Conservation (phyloP, 208 protist species). For the Trypanosoma lewisi region DNA sequence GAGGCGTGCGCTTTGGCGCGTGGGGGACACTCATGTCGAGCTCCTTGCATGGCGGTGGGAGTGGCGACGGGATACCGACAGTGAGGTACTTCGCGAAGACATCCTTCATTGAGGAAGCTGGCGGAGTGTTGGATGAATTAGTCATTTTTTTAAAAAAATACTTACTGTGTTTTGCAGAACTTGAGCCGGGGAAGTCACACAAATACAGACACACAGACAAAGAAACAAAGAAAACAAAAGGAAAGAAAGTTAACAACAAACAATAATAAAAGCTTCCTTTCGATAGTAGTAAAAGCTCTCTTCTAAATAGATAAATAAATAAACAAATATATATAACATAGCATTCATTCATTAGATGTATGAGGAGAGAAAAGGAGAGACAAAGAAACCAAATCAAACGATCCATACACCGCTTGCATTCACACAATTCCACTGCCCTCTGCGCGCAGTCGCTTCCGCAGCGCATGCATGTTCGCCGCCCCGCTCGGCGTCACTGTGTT, state of each 20-base stretch:
- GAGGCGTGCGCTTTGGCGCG: slow-evolving; percentile 37
- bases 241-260: background rate
- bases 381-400: background rate
- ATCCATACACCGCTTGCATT: background rate
- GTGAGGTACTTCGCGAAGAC: slow-evolving; percentile 19
- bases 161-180: too few relatives aligned
- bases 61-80: slow-evolving; percentile 21
- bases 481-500: slow-evolving; percentile 72
- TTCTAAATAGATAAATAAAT: slow-evolving; percentile 7
- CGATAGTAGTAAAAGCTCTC: background rate
- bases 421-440: too few relatives aligned
- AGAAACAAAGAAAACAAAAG: slow-evolving; percentile 5
- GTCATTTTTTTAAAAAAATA: slow-evolving; percentile 11
- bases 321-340: slow-evolving; percentile 10
- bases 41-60: slow-evolving; percentile 17
- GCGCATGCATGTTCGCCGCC: slow-evolving; percentile 43
- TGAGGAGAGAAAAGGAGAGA: too few relatives aligned
- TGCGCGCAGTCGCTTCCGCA: slow-evolving; percentile 65
- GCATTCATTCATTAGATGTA: too few relatives aligned
- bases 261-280: background rate
- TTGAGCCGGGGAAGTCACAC: background rate
- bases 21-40: slow-evolving; percentile 39
- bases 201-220: background rate
- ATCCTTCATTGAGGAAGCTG: slow-evolving; percentile 24
- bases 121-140: too few relatives aligned